Percentiles rank a stretch among this genome's conserved stretches.
Conservation (phyloP, 768 basidiomycete species). For the Lenzites betulinus region DNA sequence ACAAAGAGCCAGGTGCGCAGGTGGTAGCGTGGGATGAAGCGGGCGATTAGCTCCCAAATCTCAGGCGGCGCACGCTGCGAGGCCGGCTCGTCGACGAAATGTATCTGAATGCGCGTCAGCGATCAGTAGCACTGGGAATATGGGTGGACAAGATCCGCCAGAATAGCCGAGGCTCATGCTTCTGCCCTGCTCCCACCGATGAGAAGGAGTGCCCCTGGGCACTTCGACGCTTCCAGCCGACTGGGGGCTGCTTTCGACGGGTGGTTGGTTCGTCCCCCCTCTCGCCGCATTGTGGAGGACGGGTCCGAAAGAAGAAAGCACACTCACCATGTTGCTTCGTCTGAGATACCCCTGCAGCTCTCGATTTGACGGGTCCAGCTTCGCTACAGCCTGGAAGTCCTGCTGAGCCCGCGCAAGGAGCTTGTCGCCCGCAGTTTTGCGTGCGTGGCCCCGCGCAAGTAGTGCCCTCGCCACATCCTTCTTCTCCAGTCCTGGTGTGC, state of each 20-base stretch:
- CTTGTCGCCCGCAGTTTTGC: constrained; percentile 55
- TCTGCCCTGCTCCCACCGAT: too few relatives aligned
- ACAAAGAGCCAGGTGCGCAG: constrained; percentile 71
- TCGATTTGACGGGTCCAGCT: constrained; percentile 60
- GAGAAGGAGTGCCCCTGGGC: too few relatives aligned
- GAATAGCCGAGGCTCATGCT: too few relatives aligned
- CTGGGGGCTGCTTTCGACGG: neutral
- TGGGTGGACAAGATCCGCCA: too few relatives aligned
- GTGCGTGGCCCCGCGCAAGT: constrained; percentile 59
- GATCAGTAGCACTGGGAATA: neutral
- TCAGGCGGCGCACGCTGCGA: constrained; percentile 64
- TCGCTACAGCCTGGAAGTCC: constrained; percentile 62
- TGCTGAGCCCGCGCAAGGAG: constrained; percentile 60
- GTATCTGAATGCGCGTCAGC: constrained; percentile 41
- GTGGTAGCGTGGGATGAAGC: constrained; percentile 62
- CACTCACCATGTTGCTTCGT: constrained; percentile 48
- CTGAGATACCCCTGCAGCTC: constrained; percentile 52
- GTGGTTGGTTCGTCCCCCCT: neutral
- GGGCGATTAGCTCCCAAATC: constrained; percentile 68
- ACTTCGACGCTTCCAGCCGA: neutral
- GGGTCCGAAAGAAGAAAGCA: neutral
- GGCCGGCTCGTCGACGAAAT: constrained; percentile 55
- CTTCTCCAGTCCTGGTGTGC: constrained; percentile 56
- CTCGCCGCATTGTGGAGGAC: neutral
- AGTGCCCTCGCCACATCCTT: constrained; percentile 55